Conservation (phyloP, 768 basidiomycete species). For the Boletus reticuloceps region DNA sequence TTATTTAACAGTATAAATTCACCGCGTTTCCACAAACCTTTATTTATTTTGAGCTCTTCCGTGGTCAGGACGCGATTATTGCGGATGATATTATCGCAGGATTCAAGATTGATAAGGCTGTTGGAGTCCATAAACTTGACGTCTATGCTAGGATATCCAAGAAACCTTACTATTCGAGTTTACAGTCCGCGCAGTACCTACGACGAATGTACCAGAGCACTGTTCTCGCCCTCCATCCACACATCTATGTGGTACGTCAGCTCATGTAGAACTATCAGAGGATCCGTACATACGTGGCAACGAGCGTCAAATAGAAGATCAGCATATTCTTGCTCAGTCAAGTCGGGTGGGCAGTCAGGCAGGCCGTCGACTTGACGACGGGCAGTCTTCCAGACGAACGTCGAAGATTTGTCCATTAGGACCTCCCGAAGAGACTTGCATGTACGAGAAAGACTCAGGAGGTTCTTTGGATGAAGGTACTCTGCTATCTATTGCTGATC, state of each 20-base stretch:
- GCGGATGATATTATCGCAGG: not conserved
- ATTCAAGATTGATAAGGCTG: not conserved
- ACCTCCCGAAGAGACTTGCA: not conserved
- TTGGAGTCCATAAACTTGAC: not conserved
- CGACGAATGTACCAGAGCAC: constrained; percentile 10
- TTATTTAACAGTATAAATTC: not conserved
- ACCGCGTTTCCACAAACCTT: not conserved
- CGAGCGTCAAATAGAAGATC: constrained; percentile 34
- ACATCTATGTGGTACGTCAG: not conserved
- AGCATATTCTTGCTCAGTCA: constrained; percentile 43
- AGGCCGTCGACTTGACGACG: not conserved
- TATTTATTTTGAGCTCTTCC: not conserved
- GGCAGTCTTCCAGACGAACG: not conserved
- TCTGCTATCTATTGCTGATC: not conserved
- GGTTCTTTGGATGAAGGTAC: not conserved
- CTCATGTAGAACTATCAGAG: not conserved
- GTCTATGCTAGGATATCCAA: not conserved
- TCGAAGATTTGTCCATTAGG: not conserved
- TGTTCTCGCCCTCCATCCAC: not conserved
- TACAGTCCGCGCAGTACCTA: constrained; percentile 11
- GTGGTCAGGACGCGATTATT: not conserved
- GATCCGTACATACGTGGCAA: constrained; percentile 15
- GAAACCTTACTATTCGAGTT: not conserved
- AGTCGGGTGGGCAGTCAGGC: constrained; percentile 41
- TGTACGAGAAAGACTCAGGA: not conserved